A percentile compares a stretch with the other conserved stretches of the same genome.
Conservation (phyloP, 139 green algal species). For the Diplosphaera chodatii region DNA sequence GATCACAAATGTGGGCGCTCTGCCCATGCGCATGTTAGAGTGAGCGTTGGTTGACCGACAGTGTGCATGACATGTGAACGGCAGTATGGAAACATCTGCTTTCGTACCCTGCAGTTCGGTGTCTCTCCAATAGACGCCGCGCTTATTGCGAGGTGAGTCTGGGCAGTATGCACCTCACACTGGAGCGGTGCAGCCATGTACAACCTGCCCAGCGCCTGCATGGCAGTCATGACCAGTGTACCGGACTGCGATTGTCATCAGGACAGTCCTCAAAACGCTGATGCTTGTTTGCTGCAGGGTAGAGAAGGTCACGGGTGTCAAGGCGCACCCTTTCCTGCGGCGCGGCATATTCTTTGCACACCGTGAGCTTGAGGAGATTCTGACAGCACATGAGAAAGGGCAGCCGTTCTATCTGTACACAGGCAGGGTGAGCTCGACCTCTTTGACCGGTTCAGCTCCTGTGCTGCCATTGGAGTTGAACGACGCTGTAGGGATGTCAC, state of each 20-base stretch:
- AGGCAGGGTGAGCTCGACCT: constrained; percentile 52
- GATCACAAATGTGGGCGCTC: constrained; percentile 52
- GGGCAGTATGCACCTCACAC: no score
- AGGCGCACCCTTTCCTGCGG: constrained; percentile 88
- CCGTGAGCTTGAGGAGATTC: constrained; percentile 77
- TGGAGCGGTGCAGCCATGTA: no score
- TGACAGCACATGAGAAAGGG: constrained; percentile 88
- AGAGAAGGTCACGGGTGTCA: constrained; percentile 66
- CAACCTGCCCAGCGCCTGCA: no score
- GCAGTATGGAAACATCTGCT: not conserved
- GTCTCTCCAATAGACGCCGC: constrained; percentile 45
- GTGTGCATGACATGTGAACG: no score
- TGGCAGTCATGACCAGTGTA: no score
- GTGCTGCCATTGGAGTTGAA: not conserved
- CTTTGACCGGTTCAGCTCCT: not conserved
- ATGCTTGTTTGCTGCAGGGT: constrained; percentile 32
- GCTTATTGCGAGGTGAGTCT: constrained; percentile 24
- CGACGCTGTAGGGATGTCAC: no score
- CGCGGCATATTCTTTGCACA: constrained; percentile 95
- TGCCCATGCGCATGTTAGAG: no score
- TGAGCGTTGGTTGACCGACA: no score
- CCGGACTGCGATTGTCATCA: no score
- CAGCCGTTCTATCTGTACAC: constrained; percentile 98
- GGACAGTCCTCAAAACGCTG: no score
- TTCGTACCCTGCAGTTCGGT: constrained; percentile 39